A percentile compares a stretch with the other conserved stretches of the same genome.
These are phyloP conservation scores for Penicillium antarcticum DNA, from an alignment of 495 filamentous ascomycete genomes.

Conservation along the genomic window DNA sequence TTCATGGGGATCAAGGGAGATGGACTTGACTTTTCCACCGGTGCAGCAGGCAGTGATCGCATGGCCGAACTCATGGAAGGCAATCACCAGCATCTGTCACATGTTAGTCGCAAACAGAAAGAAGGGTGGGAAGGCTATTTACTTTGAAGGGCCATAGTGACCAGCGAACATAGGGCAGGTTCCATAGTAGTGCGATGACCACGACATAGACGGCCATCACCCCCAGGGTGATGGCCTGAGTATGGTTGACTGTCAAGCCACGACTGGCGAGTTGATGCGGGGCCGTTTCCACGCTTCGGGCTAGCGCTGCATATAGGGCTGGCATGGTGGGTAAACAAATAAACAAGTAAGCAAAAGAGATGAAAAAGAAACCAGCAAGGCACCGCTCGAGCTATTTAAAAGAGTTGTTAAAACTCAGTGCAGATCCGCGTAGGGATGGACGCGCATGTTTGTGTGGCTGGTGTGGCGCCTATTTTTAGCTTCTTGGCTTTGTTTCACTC, in stretches of 20 bases:
- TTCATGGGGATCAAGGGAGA: slow-evolving; percentile 64
- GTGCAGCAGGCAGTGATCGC: slow-evolving; percentile 70
- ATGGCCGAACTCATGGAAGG: slow-evolving; percentile 81
- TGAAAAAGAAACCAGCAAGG: background rate
- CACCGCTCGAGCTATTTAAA: no score
- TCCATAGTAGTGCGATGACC: slow-evolving; percentile 73
- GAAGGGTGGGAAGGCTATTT: slow-evolving; percentile 1
- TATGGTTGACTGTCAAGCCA: slow-evolving; percentile 62
- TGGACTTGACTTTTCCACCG: slow-evolving; percentile 70
- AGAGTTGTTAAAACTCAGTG: no score
- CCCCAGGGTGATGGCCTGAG: slow-evolving; percentile 71
- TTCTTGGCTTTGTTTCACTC: no score
- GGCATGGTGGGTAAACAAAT: slow-evolving; percentile 27
- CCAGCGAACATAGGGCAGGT: slow-evolving; percentile 70
- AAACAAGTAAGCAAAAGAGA: background rate
- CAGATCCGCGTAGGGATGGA: background rate
- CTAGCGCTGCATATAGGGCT: slow-evolving; percentile 25
- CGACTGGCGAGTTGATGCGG: slow-evolving; percentile 39
- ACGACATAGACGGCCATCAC: slow-evolving; percentile 68
- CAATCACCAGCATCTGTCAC: slow-evolving; percentile 75
- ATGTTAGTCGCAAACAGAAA: background rate
- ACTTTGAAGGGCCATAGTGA: slow-evolving; percentile 84
- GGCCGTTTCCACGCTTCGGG: slow-evolving; percentile 22
- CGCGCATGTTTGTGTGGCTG: background rate
- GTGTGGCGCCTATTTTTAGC: background rate